Percentiles rank a stretch among this genome's conserved stretches.
These are phyloP conservation scores for California macrophylla DNA, from an alignment of 441 rosid species.

Conservation along the genomic window DNA sequence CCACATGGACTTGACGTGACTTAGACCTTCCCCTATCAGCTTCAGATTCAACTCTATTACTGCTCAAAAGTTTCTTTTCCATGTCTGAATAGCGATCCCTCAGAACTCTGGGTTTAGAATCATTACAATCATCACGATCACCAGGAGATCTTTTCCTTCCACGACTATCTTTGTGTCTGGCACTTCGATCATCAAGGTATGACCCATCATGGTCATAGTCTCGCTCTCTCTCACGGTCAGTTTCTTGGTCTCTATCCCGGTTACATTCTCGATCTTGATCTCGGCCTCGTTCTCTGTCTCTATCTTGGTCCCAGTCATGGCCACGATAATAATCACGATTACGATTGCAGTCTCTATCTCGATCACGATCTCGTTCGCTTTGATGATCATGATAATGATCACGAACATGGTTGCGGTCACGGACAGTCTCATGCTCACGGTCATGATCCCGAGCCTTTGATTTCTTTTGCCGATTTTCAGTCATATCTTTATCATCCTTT, in stretches of 20 bases:
- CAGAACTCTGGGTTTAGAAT: constrained; percentile 39
- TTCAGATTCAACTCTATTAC: constrained; percentile 51
- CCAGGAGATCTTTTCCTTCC: constrained; percentile 70
- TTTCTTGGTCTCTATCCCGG: constrained; percentile 31
- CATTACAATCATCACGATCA: constrained; percentile 46
- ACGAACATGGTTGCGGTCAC: constrained; percentile 21
- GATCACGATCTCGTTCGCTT: constrained; percentile 11
- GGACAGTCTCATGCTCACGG: constrained; percentile 26
- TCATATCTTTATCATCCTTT: constrained; percentile 44
- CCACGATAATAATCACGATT: constrained; percentile 32
- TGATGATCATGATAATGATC: constrained; percentile 24
- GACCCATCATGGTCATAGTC: constrained; percentile 36
- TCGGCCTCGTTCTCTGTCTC: constrained; percentile 20
- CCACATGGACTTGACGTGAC: constrained; percentile 43
- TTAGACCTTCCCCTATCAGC: constrained; percentile 58
- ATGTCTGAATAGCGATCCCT: constrained; percentile 30
- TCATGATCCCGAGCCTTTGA: constrained; percentile 47
- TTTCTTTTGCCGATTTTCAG: constrained; percentile 41
- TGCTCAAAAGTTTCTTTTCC: constrained; percentile 39
- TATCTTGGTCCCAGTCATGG: constrained; percentile 23
- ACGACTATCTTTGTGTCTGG: constrained; percentile 52
- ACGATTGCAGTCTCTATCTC: constrained; percentile 24
- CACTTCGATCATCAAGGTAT: constrained; percentile 45
- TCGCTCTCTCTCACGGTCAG: constrained; percentile 34
- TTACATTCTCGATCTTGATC: constrained; percentile 34